Base-by-base conservation (phyloP, 1,284 basidiomycete genomes). In the Fomitopsis pinicola region DNA sequence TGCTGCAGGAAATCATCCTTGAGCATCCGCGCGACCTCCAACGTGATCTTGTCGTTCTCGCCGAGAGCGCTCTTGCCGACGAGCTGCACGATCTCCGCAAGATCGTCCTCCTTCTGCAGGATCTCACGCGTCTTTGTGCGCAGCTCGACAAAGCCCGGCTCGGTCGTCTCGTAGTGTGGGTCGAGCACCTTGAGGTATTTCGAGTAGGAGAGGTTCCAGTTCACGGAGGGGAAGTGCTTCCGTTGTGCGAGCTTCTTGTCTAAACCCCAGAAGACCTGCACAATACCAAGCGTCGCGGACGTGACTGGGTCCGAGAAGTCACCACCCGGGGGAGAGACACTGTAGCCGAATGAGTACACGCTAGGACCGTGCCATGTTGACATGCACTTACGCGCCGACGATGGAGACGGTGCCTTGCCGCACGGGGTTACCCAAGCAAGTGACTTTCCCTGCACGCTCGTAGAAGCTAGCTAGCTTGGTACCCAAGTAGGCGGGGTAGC, bases 251-350 rank as follows among this genome's bases (percentile, higher is more conserved):
- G 88, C 75, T 96, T 96, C 86, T 95, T 95, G 78, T 94, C 92
- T 45, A 95, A 82, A 72, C 94, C 94, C 94, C 92, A 96, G 84
- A 99, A 99, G 67, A 98, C 97, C 75, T 98, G 97, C 26, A 99
- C 97, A 71, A 99, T 99, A 83, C 95, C 88, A 59, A 99, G 91
- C 2, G 97, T 99, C 42, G 97, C 92, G 54, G 94, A 89, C 5
- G 97, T 99, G 67, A 99, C 97, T 38, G 97, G 97, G 77, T 99
- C 97, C 14, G 97, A 98, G 79, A 98, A 98, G 75, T 99, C 97
- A 80, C 97, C 97, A 78, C 97, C 97, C 57, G 97, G 97, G 63
- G 97, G 97, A 12, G 95, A 98, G 28, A 99, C 97, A 67, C 93
- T 95, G 65, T 22, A 50, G 14, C 9, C 4, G 12, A 33, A 12